A percentile compares a stretch with the other conserved stretches of the same genome.
Evolutionary conservation across 1,139 yeast species (phyloP).

Genomic region (Sugiyamaella paludigena): DNA sequence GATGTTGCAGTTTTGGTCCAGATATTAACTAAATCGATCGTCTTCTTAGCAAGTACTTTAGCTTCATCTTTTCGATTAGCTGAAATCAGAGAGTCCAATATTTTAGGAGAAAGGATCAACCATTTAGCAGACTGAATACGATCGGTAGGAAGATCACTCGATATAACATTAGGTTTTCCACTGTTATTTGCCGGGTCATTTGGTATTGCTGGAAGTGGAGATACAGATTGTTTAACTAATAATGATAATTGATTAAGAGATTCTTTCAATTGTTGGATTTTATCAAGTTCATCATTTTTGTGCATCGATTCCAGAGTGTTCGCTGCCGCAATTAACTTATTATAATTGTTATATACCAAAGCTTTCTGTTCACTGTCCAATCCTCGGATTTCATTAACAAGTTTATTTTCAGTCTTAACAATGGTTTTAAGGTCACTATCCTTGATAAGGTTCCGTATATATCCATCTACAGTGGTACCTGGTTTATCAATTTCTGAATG

Average conservation of each 20-base stretch:
- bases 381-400: conserved; percentile 37
- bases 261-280: conserved; percentile 17
- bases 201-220: background rate
- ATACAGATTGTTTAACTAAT: conserved; percentile 8
- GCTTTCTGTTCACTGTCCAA: conserved; percentile 45
- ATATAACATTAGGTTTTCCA: too few species aligned
- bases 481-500: conserved; percentile 26
- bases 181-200: background rate
- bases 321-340: conserved; percentile 42
- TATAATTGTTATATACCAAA: conserved; percentile 44
- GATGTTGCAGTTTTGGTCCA: background rate
- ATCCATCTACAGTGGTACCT: conserved; percentile 27
- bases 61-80: conserved; percentile 21
- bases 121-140: conserved; percentile 7
- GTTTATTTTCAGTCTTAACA: conserved; percentile 34
- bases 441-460: conserved; percentile 29
- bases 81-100: conserved; percentile 16
- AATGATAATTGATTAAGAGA: conserved; percentile 17
- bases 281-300: conserved; percentile 16
- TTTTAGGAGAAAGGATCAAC: conserved; percentile 4
- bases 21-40: conserved; percentile 21
- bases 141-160: background rate
- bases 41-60: conserved; percentile 19
- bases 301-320: conserved; percentile 35
- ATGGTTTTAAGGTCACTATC: conserved; percentile 31